A percentile compares a stretch with the other conserved stretches of the same genome.
phyloP scores from a whole-genome alignment of 306 rosid species.

The Prunus armeniaca region DNA sequence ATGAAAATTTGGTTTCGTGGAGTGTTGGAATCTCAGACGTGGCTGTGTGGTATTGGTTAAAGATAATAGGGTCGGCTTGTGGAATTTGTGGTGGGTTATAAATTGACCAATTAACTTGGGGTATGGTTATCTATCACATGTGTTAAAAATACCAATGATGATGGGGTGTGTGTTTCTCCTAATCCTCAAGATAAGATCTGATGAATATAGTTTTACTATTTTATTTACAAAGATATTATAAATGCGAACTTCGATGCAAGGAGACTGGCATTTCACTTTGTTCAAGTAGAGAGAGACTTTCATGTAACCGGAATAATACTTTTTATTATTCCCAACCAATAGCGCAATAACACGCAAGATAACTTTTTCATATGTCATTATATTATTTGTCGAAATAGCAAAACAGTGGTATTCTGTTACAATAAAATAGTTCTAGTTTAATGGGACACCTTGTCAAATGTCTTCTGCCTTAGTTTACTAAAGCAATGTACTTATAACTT shows the following conservation, averaged over 20 bases:
- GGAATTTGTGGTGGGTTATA: not conserved
- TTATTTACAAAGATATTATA: not conserved
- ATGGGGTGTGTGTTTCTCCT: not conserved
- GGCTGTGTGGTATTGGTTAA: not conserved
- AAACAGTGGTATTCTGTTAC: too few species aligned
- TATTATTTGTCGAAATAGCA: too few species aligned
- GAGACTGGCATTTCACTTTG: too few species aligned
- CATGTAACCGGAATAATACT: too few species aligned
- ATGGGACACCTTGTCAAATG: too few species aligned
- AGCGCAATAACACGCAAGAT: too few species aligned
- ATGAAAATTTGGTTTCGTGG: not conserved
- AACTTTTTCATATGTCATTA: too few species aligned
- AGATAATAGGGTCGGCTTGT: not conserved
- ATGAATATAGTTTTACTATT: not conserved
- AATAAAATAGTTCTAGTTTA: too few species aligned
- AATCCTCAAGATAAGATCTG: not conserved
- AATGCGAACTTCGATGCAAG: too few species aligned
- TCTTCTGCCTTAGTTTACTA: not conserved
- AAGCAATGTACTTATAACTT: not conserved
- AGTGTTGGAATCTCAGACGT: not conserved
- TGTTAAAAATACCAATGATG: not conserved
- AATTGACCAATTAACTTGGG: not conserved
- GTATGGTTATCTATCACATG: not conserved
- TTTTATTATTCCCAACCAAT: too few species aligned
- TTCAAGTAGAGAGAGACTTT: too few species aligned